A percentile compares a stretch with the other conserved stretches of the same genome.
These are phyloP conservation scores for Bonia amplexicaulis DNA, from an alignment of 176 grass and related monocot species.

Conservation along the genomic window DNA sequence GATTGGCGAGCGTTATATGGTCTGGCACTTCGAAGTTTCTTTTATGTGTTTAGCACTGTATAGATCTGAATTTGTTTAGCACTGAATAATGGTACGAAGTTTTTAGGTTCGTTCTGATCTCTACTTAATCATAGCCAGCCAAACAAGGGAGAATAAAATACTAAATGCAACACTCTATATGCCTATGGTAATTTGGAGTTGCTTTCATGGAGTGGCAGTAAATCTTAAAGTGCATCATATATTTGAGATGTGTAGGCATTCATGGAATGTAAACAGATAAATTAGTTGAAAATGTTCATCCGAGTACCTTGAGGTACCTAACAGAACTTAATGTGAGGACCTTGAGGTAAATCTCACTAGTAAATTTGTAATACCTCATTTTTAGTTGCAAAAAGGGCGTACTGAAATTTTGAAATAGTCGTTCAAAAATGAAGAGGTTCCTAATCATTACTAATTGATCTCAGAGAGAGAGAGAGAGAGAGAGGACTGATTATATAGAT, in stretches of 20 bases:
- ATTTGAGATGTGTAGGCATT: no score
- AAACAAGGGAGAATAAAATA: no score
- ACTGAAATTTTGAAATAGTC: not conserved
- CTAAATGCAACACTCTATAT: no score
- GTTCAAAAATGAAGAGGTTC: not conserved
- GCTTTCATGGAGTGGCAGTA: no score
- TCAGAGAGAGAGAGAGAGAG: not conserved
- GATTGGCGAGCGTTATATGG: not conserved
- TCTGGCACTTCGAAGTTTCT: not conserved
- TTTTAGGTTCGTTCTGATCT: no score
- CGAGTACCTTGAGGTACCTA: not conserved
- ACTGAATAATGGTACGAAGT: no score
- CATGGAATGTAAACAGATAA: no score
- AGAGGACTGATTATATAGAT: not conserved
- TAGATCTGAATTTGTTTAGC: no score
- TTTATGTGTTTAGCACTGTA: not conserved
- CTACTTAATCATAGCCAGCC: no score
- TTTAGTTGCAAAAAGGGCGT: not conserved
- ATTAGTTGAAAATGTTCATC: not conserved
- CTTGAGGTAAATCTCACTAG: not conserved
- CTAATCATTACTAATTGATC: not conserved
- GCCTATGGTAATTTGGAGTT: no score
- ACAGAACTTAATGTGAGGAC: no score
- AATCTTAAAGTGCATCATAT: no score
- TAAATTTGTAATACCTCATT: not conserved